These are phyloP conservation scores for Trichoderma simmonsii DNA, from an alignment of 2,329 filamentous ascomycete species.

Conservation along the genomic window DNA sequence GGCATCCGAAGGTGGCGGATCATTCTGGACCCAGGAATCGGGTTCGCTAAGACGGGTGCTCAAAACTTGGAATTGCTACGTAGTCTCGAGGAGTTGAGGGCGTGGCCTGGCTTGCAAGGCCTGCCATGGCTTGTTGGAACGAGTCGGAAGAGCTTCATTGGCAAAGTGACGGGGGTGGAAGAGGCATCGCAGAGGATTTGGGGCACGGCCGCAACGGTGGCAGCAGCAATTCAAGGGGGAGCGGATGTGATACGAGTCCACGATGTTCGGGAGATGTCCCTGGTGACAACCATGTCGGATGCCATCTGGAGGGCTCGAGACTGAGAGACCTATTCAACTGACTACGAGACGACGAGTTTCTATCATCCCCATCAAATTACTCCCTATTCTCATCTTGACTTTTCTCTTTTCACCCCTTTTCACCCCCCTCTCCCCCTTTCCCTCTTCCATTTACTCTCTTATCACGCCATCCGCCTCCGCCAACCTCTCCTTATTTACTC, in stretches of 20 bases:
- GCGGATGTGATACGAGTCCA: constrained; percentile 92
- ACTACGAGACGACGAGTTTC: neutral
- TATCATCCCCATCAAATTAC: neutral
- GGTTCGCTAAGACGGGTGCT: constrained; percentile 79
- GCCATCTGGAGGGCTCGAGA: constrained; percentile 70
- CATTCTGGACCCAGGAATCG: constrained; percentile 87
- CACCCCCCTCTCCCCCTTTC: neutral
- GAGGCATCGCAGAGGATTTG: constrained; percentile 68
- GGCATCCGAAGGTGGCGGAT: constrained; percentile 92
- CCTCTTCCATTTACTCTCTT: neutral
- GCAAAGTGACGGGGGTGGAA: constrained; percentile 71
- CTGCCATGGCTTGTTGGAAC: constrained; percentile 87
- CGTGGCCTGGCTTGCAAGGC: constrained; percentile 61
- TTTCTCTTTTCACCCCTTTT: neutral
- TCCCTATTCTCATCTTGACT: no score
- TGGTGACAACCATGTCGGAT: constrained; percentile 84
- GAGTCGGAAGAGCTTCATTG: constrained; percentile 88
- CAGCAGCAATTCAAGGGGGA: constrained; percentile 79
- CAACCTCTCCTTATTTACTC: no score
- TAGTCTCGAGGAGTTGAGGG: constrained; percentile 60
- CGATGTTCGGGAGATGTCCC: constrained; percentile 80
- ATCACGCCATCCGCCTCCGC: neutral
- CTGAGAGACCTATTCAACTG: neutral
- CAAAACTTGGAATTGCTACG: constrained; percentile 83
- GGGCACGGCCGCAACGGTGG: constrained; percentile 87